A percentile compares a stretch with the other conserved stretches of the same genome.
Conservation (phyloP, 2,329 filamentous ascomycete genomes). For the Calonectria pseudoturangicola region DNA sequence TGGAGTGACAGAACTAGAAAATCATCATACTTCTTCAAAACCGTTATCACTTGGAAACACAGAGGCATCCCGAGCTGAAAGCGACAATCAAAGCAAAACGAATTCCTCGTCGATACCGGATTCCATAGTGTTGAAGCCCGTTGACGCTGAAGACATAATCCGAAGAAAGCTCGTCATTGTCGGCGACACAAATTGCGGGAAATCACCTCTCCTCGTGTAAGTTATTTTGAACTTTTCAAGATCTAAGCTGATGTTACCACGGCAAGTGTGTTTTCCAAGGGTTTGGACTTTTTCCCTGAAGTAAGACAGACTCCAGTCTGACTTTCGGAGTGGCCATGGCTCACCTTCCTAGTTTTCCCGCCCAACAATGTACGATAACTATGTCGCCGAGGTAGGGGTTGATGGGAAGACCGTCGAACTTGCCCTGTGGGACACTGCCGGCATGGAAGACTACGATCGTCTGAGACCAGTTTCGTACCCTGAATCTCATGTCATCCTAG, state of each 20-base stretch:
- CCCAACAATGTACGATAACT: neutral
- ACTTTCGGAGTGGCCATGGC: neutral
- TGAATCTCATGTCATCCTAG: neutral
- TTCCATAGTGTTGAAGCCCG: neutral
- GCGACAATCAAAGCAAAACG: neutral
- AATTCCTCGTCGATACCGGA: neutral
- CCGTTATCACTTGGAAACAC: neutral
- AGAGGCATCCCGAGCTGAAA: neutral
- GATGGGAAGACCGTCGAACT: neutral
- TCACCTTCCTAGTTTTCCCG: neutral
- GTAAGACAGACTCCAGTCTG: neutral
- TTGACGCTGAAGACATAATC: neutral
- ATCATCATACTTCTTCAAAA: neutral
- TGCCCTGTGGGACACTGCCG: neutral
- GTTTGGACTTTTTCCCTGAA: neutral
- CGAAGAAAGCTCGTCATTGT: neutral
- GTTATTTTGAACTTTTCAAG: neutral
- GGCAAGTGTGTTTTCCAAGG: neutral
- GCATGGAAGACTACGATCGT: neutral
- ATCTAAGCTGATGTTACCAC: neutral
- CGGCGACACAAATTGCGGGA: neutral
- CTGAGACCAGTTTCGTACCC: neutral
- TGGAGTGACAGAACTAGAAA: neutral
- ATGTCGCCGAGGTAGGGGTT: neutral
- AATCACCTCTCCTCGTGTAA: neutral